A percentile compares a stretch with the other conserved stretches of the same genome.
phyloP scores from a whole-genome alignment of 495 filamentous ascomycete genomes.

The Hypoxylon intermedium region DNA sequence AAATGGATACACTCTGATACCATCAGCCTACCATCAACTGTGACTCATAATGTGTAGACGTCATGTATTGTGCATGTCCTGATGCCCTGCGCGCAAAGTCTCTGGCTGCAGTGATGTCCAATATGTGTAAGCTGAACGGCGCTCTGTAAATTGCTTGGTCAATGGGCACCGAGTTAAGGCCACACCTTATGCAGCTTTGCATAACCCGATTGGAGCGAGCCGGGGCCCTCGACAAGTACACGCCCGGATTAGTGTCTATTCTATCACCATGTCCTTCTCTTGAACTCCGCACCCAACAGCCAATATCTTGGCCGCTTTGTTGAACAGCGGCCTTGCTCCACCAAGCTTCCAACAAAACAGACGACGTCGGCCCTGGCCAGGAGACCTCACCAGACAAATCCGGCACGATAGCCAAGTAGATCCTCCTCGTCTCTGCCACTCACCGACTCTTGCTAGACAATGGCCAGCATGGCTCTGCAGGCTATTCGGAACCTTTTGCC shows the following conservation, averaged over 20 bases:
- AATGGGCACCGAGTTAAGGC: constrained; percentile 43
- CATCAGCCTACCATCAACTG: constrained; percentile 26
- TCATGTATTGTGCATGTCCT: constrained; percentile 46
- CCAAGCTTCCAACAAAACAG: constrained; percentile 27
- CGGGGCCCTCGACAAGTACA: constrained; percentile 20
- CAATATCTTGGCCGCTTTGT: constrained; percentile 33
- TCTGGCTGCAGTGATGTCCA: constrained; percentile 58
- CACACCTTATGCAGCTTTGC: constrained; percentile 45
- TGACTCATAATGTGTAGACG: constrained; percentile 48
- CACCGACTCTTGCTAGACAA: constrained; percentile 31
- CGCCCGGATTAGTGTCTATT: constrained; percentile 23
- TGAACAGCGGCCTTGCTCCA: constrained; percentile 26
- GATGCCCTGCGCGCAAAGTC: constrained; percentile 47
- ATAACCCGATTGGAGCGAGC: constrained; percentile 45
- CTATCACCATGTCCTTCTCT: constrained; percentile 21
- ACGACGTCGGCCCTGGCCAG: constrained; percentile 2
- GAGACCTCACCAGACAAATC: constrained; percentile 27
- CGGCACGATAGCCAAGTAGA: constrained; percentile 32
- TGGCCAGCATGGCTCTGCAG: constrained; percentile 29
- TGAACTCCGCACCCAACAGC: constrained; percentile 30
- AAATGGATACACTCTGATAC: constrained; percentile 31
- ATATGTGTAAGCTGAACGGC: constrained; percentile 48
- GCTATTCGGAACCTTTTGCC: constrained; percentile 29
- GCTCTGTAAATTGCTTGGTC: constrained; percentile 45
- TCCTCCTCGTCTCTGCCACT: constrained; percentile 31